phyloP scores from a whole-genome alignment of 805 yeast genomes.

The Kregervanrija fluxuum region DNA sequence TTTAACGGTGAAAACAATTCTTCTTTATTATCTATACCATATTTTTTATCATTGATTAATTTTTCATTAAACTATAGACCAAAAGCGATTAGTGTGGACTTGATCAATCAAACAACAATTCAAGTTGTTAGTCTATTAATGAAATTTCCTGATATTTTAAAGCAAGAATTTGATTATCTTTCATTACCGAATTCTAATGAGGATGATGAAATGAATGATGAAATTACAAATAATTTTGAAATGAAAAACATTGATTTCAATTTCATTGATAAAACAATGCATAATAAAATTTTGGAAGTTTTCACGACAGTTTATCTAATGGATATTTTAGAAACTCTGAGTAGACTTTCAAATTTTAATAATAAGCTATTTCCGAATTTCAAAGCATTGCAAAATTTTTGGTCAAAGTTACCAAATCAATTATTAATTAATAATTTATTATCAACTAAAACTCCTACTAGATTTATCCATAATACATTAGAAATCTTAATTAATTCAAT shows the following conservation, averaged over 20 bases:
- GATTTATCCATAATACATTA: conserved; percentile 44
- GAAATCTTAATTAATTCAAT: conserved; percentile 44
- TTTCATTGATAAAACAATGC: conserved; percentile 31
- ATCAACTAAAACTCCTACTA: conserved; percentile 46
- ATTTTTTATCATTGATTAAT: conserved; percentile 49
- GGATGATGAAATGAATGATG: conserved; percentile 4
- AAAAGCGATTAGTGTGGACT: conserved; percentile 42
- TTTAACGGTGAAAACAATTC: conserved; percentile 5
- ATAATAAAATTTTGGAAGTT: conserved; percentile 41
- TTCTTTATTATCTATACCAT: conserved; percentile 44
- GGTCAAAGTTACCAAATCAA: conserved; percentile 25
- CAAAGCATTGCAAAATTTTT: conserved; percentile 22
- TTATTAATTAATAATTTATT: conserved; percentile 33
- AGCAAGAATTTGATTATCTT: conserved; percentile 23
- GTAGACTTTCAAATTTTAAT: conserved; percentile 20
- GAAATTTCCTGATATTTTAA: conserved; percentile 21
- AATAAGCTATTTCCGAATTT: conserved; percentile 11
- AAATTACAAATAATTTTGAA: conserved; percentile 6
- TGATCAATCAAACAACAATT: conserved; percentile 27
- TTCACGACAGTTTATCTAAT: conserved; percentile 42
- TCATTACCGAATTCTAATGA: conserved; percentile 12
- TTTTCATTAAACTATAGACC: conserved; percentile 53
- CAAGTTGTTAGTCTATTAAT: conserved; percentile 20
- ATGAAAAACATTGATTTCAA: conserved; percentile 11
- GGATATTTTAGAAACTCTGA: conserved; percentile 49